These are phyloP conservation scores for Leishmania lainsoni DNA, from an alignment of 208 protist genomes.

Conservation along the genomic window DNA sequence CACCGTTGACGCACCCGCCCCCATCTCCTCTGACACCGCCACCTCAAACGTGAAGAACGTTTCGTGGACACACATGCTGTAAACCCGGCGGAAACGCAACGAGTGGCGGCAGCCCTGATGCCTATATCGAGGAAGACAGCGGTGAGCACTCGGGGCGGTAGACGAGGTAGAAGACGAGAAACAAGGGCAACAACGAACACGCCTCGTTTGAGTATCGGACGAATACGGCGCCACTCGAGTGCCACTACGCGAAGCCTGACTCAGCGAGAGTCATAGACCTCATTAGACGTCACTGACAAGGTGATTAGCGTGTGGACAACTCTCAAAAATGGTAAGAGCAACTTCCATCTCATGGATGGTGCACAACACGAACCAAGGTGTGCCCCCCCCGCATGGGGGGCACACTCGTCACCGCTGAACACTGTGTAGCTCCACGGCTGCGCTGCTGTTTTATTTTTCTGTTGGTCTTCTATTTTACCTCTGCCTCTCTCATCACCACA, in stretches of 20 bases:
- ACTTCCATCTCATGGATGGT: too few species aligned
- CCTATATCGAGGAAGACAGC: background rate
- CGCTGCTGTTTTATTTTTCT: conserved; percentile 1
- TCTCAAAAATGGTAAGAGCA: background rate
- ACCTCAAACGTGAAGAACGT: too few species aligned
- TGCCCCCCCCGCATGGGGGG: too few species aligned
- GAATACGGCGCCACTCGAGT: background rate
- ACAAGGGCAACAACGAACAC: background rate
- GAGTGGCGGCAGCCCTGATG: too few species aligned
- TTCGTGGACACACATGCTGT: too few species aligned
- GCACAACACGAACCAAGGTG: background rate
- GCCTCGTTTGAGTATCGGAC: background rate
- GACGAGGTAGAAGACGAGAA: background rate
- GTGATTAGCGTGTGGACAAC: background rate
- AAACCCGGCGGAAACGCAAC: too few species aligned
- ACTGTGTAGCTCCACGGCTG: background rate
- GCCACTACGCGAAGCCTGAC: background rate
- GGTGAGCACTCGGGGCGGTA: background rate
- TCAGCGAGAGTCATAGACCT: too few species aligned
- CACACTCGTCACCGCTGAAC: background rate
- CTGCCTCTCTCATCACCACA: background rate
- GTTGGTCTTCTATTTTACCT: background rate
- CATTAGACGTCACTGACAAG: background rate
- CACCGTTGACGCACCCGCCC: too few species aligned
- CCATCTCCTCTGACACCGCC: too few species aligned